These are phyloP conservation scores for Cymbopogon flexuosus DNA, from an alignment of 202 grass and related monocot genomes.

Conservation along the genomic window DNA sequence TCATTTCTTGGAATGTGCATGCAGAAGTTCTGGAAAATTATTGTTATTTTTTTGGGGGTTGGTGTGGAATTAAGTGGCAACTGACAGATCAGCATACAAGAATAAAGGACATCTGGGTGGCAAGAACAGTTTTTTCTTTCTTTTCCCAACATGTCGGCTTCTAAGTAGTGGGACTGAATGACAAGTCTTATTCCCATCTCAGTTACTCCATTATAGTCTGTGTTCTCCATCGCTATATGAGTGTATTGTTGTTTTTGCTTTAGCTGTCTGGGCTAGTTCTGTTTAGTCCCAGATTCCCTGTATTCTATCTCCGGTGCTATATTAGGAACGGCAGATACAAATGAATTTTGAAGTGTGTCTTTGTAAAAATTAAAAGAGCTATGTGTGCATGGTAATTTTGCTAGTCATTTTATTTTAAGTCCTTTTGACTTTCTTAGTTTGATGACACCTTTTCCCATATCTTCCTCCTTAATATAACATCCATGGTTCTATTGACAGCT, in stretches of 20 bases:
- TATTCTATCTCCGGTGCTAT: not conserved
- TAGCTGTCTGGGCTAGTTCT: not conserved
- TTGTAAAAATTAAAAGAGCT: not conserved
- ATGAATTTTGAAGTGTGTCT: not conserved
- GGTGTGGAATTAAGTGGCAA: not conserved
- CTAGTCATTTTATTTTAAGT: not conserved
- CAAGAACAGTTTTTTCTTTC: not conserved
- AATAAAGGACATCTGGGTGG: not conserved
- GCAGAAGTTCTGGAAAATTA: not conserved
- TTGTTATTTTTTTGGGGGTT: not conserved
- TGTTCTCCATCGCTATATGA: not conserved
- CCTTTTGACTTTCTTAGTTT: not conserved
- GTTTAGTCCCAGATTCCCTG: not conserved
- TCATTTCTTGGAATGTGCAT: constrained; percentile 19
- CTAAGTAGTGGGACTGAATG: not conserved
- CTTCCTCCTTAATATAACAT: not conserved
- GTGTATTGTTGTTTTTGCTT: not conserved
- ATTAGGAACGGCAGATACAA: not conserved
- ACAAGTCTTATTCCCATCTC: not conserved
- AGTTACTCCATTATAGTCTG: not conserved
- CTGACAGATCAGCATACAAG: not conserved
- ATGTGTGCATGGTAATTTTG: not conserved
- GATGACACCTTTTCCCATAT: not conserved
- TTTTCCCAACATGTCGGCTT: not conserved
- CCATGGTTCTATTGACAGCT: constrained; percentile 19